Evolutionary conservation across 1,284 basidiomycete species (phyloP), one percentile per base, ranked within the genome.

Genomic region (Tausonia pullulans): DNA sequence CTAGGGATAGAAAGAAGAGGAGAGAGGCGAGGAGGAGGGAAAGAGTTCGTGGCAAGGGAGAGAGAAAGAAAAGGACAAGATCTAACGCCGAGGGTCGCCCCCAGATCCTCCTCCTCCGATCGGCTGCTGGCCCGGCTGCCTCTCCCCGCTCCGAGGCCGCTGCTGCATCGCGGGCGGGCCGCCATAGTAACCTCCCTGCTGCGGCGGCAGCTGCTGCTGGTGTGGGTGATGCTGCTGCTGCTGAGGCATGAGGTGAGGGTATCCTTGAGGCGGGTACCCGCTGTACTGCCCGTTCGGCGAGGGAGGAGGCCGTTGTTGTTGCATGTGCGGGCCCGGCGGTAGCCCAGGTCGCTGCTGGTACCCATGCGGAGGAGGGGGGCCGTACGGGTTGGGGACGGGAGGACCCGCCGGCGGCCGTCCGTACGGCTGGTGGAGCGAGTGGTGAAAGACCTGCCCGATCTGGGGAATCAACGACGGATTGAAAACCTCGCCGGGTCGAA

Each of bases 371-470:
- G 52, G 50, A 9, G 49, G 60, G 3, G 16, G 60, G 11, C 60
- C 60, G 41, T 44, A 41, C 46, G 50, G 63, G 10, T 43, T n/a
- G 5, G 11, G 48, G 6, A 13, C 54, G n/a, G 53, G 51, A 48
- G 63, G 64, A n/a, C 14, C 40, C 46, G 60, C 56, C 27, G 64
- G 64, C 7, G 60, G 60, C 14, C 58, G 46, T 9, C 60, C 60
- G n/a, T 59, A 45, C 5, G 64, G 64, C 16, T 55, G 60, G 48
- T 65, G 61, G n/a, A 41, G 53, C 3, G 52, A 60, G 40, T 66
- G 65, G 45, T 66, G 57, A 45, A 62, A 66, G 40, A 66, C 65
- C 53, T 66, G 65, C 2, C 65, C 65, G 52, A 65, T 58, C 49
- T 65, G 64, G 45, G 65, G 65, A 41, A 63, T 46, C n/a, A 53